Base-by-base conservation (phyloP, 1,139 yeast genomes). In the Tardiomyces depauwii region DNA sequence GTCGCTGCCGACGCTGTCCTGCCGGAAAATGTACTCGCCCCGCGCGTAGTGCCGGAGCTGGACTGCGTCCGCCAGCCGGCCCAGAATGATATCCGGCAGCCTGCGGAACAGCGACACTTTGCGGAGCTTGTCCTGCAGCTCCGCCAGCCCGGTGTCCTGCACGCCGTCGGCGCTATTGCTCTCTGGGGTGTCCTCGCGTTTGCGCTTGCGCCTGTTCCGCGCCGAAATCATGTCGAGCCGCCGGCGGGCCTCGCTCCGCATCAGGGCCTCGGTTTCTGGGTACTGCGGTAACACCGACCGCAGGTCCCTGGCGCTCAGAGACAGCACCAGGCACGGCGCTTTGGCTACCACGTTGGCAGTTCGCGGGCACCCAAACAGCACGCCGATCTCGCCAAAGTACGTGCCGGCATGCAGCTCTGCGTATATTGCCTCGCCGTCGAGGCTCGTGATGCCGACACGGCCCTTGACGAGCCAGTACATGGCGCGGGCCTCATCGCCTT, bases 401-500 rank as follows among this genome's bases (percentile, higher is more conserved):
- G 79, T 72, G 1, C 91, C 91, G 2, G 82, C 73, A 2, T 74
- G 71, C 14, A 83, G 64, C 56, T 80, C 86, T 2, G 89, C 88
- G 58, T 78, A 81, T 4, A 78, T 69, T 2, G 84, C 73, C 61
- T 82, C 89, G 25, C 87, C 89, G 59, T 82, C 91, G 3, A 84
- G 74, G 9, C 85, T 78, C 0, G 86, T 77, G 13, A 82, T 86
- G 27, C 78, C 77, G 1, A 82, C 91, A 0, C 79, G 71, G 2
- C 93, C 93, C 55, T 82, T 76, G 14, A 83, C 63, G 39, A 83
- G 79, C 88, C 89, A 82, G 58, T 82, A 82, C 86, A 83, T 81
- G 25, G 89, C 76, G 53, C 73, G 76, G n/a, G 87, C 79, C 1
- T 80, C 81, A 55, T 82, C 88, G 2, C 89, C 89, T 53, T 72